Percentiles rank a stretch among this genome's conserved stretches.
phyloP scores from a whole-genome alignment of 345 rosid species.

The Corchorus olitorius region DNA sequence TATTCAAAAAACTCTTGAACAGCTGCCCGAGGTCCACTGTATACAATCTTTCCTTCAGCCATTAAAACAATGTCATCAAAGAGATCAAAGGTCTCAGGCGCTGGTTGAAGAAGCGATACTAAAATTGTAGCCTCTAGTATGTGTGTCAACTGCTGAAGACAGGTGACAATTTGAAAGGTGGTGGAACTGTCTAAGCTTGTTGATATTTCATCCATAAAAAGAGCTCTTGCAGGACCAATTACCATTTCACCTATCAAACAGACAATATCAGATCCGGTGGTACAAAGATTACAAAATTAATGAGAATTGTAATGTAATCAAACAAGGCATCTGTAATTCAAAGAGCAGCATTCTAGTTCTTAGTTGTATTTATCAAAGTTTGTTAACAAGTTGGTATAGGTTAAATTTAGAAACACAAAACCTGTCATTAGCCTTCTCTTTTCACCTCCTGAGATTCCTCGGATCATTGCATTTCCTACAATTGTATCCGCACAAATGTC shows the following conservation, averaged over 20 bases:
- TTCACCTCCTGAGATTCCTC: constrained; percentile 65
- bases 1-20: constrained; percentile 60
- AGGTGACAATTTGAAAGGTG: constrained; percentile 62
- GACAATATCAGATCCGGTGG: too few species aligned
- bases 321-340: not conserved
- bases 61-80: constrained; percentile 69
- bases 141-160: constrained; percentile 60
- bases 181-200: constrained; percentile 76
- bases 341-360: not conserved
- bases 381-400: not conserved
- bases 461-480: constrained; percentile 65
- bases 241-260: constrained; percentile 57
- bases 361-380: not conserved
- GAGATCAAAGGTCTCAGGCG: constrained; percentile 73
- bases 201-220: constrained; percentile 82
- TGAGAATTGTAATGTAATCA: constrained; percentile 8
- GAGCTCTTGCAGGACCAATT: constrained; percentile 65
- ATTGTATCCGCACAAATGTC: constrained; percentile 67
- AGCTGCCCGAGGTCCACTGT: constrained; percentile 60
- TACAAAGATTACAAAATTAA: not conserved
- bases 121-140: constrained; percentile 50
- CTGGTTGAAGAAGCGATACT: constrained; percentile 72
- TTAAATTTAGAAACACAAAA: constrained; percentile 3
- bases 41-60: constrained; percentile 65
- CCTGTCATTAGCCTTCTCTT: constrained; percentile 57